Evolutionary conservation across 495 filamentous ascomycete genomes (phyloP), one percentile per base, ranked within the genome.

Genomic region (Penicillium fimorum): DNA sequence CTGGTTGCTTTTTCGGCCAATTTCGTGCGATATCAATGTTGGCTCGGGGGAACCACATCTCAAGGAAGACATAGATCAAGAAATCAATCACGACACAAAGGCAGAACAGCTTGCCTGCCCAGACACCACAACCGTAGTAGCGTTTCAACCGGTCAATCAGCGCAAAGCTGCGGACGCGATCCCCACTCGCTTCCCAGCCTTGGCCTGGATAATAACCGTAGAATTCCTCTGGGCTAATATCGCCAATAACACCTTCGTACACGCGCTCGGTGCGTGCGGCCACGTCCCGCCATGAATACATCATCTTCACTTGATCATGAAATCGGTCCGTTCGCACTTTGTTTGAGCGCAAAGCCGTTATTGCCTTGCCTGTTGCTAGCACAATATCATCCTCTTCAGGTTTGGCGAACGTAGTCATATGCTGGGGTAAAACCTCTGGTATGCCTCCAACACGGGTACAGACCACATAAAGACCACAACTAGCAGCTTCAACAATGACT

Each of bases 101-200:
- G 62, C 92, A 96, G 66, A 98, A 98, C 22, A 98, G 72, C 72
- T 98, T 98, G 8, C 94, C 94, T 10, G 94, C 94, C 94, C 94
- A 98, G 38, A 97, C 91, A n/a, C 94, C 94, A 65, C 94, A 98
- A n/a, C 94, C 94, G 65, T 97, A 98, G 65, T 98, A 97, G 25
- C 92, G 75, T 71, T 98, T 98, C 22, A 98, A 70, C 18, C 94
- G 82, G 66, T 98, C 94, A 62, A 98, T 96, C 25, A 98, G 81
- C 2, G 91, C 90, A 71, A 94, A 95, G 68, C 88, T 92, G 61
- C 88, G 87, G 1, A 87, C 86, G 38, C 89, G 77, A 42, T 91
- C 91, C 47, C 87, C 82, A 61, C 87, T 87, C 12, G 82, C 85
- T 54, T 83, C 85, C 79, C 85, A 82, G 1, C 76, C 79, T 59